These are phyloP conservation scores for Nicotiana undulata DNA, from an alignment of 257 asterid genomes.

Conservation along the genomic window DNA sequence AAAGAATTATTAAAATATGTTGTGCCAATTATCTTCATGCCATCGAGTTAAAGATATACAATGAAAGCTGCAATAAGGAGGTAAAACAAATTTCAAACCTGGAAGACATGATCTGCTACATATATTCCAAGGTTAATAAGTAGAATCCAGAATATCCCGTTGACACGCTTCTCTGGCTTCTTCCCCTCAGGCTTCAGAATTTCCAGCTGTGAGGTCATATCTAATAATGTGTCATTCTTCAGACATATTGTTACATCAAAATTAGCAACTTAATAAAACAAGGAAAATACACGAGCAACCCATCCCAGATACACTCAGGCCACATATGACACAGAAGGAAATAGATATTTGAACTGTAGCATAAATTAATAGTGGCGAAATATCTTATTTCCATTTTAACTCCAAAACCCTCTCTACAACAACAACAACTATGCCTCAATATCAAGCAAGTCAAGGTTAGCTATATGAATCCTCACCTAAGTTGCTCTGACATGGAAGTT, in stretches of 20 bases:
- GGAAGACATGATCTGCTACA: slow-evolving; percentile 79
- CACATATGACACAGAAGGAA: neutral
- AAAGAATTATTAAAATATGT: neutral
- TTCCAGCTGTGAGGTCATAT: slow-evolving; percentile 79
- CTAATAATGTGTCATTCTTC: slow-evolving; percentile 43
- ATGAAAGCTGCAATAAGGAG: neutral
- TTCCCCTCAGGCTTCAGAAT: slow-evolving; percentile 51
- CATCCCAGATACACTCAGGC: neutral
- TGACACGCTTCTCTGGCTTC: slow-evolving; percentile 67
- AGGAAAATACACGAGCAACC: neutral
- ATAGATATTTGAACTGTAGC: neutral
- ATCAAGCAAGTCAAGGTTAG: too few species aligned
- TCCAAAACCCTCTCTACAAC: neutral
- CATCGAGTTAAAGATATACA: neutral
- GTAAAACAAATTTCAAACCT: slow-evolving; percentile 36
- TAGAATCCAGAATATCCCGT: slow-evolving; percentile 88
- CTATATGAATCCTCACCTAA: too few species aligned
- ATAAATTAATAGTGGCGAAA: neutral
- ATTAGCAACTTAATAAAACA: neutral
- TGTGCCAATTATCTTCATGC: neutral
- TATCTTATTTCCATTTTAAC: neutral
- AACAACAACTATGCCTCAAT: neutral
- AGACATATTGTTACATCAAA: neutral
- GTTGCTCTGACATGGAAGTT: too few species aligned
- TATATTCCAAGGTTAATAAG: slow-evolving; percentile 72